Evolutionary conservation across 768 basidiomycete species (phyloP).

Genomic region (Rubroboletus pulcherrimus): DNA sequence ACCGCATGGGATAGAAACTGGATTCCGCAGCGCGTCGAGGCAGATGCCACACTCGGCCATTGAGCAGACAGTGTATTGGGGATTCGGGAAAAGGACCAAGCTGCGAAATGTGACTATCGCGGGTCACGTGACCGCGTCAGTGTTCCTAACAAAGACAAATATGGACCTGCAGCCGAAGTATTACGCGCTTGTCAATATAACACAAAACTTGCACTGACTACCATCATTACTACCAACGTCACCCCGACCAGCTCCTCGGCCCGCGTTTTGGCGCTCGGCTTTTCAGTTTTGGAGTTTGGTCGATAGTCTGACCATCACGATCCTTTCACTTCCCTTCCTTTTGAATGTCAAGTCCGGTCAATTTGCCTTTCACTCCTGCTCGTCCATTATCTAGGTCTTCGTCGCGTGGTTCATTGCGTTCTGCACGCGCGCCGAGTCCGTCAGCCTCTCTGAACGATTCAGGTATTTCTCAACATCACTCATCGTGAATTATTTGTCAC

Average conservation of each 20-base stretch:
- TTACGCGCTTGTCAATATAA: conserved; percentile 1
- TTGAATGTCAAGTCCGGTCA: conserved; percentile 35
- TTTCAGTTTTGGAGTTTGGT: conserved; percentile 12
- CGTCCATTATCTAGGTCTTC: conserved; percentile 46
- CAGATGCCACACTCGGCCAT: conserved; percentile 63
- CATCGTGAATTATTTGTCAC: conserved; percentile 22
- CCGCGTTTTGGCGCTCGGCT: conserved; percentile 3
- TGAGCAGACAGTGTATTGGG: background rate
- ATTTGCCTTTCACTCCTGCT: conserved; percentile 30
- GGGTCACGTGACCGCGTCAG: conserved; percentile 30
- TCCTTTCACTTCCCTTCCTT: conserved; percentile 20
- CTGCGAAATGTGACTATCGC: background rate
- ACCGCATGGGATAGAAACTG: conserved; percentile 66
- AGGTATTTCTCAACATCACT: conserved; percentile 43
- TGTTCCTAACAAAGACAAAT: conserved; percentile 22
- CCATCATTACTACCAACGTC: conserved; percentile 8
- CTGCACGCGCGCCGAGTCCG: conserved; percentile 54
- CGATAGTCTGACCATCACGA: conserved; percentile 21
- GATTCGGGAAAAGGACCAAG: no score
- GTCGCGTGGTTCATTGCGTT: conserved; percentile 46
- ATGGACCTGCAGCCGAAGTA: conserved; percentile 2
- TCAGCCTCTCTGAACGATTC: conserved; percentile 55
- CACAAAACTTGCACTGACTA: background rate
- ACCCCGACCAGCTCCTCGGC: conserved; percentile 6
- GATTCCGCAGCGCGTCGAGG: conserved; percentile 48